phyloP scores from a whole-genome alignment of 1,284 basidiomycete genomes.

The Trichosporon sp. region DNA sequence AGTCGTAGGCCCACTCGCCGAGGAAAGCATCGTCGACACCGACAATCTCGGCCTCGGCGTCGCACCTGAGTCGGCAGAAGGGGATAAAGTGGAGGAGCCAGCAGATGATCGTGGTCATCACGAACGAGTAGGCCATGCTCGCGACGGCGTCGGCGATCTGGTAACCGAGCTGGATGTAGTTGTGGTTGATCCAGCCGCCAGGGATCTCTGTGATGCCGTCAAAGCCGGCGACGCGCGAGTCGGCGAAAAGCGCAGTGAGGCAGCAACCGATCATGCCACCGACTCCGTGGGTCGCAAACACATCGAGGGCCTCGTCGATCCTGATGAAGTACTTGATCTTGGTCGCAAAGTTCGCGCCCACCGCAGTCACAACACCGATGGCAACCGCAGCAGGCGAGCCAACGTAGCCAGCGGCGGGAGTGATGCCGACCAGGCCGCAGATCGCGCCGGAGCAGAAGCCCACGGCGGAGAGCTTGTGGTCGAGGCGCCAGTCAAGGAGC shows the following conservation, averaged over 20 bases:
- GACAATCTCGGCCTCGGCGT: slow-evolving; percentile 81
- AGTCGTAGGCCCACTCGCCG: slow-evolving; percentile 92
- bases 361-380: slow-evolving; percentile 79
- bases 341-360: slow-evolving; percentile 87
- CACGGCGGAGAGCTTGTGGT: slow-evolving; percentile 87
- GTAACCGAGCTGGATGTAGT: slow-evolving; percentile 68
- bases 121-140: slow-evolving; percentile 73
- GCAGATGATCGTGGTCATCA: slow-evolving; percentile 77
- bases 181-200: slow-evolving; percentile 87
- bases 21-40: slow-evolving; percentile 92
- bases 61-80: slow-evolving; percentile 68
- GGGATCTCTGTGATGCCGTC: slow-evolving; percentile 70
- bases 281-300: slow-evolving; percentile 84
- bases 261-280: slow-evolving; percentile 73
- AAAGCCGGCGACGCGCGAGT: slow-evolving; percentile 73
- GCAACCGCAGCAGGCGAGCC: slow-evolving; percentile 73
- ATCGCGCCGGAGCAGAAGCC: slow-evolving; percentile 96
- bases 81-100: slow-evolving; percentile 94
- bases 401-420: slow-evolving; percentile 84
- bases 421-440: slow-evolving; percentile 76
- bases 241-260: slow-evolving; percentile 78
- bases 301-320: slow-evolving; percentile 65
- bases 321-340: slow-evolving; percentile 67
- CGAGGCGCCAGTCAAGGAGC: slow-evolving; percentile 86
- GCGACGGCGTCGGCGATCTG: slow-evolving; percentile 57